Evolutionary conservation across 306 rosid species (phyloP), one percentile per base, ranked within the genome.

Genomic region (Cicer chorassanicum): DNA sequence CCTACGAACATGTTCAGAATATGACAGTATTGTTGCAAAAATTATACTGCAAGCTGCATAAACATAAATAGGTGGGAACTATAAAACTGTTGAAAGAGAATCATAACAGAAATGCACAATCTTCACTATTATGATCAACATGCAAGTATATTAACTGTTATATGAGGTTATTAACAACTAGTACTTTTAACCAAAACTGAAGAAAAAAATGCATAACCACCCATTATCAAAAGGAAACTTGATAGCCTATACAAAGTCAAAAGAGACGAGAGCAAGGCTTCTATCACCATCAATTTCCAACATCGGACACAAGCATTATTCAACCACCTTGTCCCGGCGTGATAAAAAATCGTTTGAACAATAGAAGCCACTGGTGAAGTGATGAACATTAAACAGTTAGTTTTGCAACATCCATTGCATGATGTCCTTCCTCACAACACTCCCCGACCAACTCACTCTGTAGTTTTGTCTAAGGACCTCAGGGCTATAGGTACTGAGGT

Each of bases 371-470:
- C 24, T 8, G 2, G 41, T 14, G 41, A 65, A 51, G 57, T n/a
- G 18, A 64, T 49, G 15, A 42, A 44, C 40, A 44, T 39, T 40
- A 46, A 38, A 24, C 59, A 45, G 59, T 69, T 74, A 88, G 68
- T 80, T 86, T 68, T 55, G 89, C 80, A 70, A 75, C 94, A 92
- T 86, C 94, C 96, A 92, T 64, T 85, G 91, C 91, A 80, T 66
- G 77, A 92, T 86, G 79, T 92, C 96, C 53, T 77, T 84, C 81
- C 98, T 77, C 7, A 91, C 63, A 75, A 84, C 91, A 65, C 86
- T 87, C 40, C 55, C 89, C 4, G 83, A 81, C 83, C 83, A 79
- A 60, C 81, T 84, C 29, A 46, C 54, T 14, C 60, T 39, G 65
- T 77, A 72, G 68, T 68, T 79, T 7, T 85, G 70, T 78, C 84